Conservation (phyloP, 495 filamentous ascomycete species). For the Parachaetomium inaequale region DNA sequence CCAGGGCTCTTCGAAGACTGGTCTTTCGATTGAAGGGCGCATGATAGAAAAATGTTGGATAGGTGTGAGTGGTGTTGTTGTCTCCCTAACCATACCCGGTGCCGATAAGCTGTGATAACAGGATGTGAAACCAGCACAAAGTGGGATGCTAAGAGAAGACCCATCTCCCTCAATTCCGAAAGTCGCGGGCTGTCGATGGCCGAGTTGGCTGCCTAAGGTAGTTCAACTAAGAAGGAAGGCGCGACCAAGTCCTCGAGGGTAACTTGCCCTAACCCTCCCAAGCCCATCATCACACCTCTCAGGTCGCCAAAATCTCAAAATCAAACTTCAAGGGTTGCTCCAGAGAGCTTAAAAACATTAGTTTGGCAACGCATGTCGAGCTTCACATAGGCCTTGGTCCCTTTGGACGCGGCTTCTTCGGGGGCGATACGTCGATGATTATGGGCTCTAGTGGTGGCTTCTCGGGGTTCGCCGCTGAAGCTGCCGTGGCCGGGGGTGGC, state of each 20-base stretch:
- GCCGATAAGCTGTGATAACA: neutral
- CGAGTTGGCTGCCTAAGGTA: neutral
- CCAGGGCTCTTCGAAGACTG: neutral
- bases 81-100: neutral
- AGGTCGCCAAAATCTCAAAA: too few species aligned
- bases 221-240: neutral
- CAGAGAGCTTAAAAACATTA: too few species aligned
- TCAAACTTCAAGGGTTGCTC: too few species aligned
- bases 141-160: neutral
- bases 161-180: neutral
- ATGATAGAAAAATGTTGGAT: neutral
- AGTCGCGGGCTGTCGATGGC: neutral
- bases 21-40: neutral
- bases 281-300: neutral
- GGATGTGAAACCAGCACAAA: neutral
- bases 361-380: too few species aligned
- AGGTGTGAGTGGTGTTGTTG: neutral
- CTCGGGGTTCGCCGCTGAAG: neutral
- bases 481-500: neutral
- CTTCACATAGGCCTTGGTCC: neutral
- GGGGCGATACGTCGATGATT: conserved; percentile 1
- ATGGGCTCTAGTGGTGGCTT: neutral
- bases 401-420: neutral
- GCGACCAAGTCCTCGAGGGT: neutral
- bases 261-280: neutral